phyloP scores from a whole-genome alignment of 192 early-diverging fungal genomes.

The Coemansia sp. region DNA sequence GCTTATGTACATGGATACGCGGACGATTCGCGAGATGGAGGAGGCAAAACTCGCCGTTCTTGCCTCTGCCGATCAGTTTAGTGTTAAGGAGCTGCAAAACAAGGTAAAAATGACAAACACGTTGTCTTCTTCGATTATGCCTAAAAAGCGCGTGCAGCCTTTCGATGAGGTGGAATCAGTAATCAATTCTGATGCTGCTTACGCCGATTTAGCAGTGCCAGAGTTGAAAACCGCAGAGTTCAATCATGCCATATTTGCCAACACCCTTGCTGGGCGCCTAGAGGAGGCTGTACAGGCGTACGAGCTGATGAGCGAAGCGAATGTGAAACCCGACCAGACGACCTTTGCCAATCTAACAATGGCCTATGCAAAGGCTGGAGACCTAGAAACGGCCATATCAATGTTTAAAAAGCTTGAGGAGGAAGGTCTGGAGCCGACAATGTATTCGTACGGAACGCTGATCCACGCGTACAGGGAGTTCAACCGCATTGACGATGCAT shows the following conservation, averaged over 20 bases:
- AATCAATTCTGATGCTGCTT: neutral
- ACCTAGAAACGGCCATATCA: slow-evolving; percentile 61
- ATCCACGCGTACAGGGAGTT: slow-evolving; percentile 69
- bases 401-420: slow-evolving; percentile 67
- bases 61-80: slow-evolving; percentile 22
- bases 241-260: slow-evolving; percentile 62
- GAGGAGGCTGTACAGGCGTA: slow-evolving; percentile 66
- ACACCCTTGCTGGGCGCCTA: slow-evolving; percentile 63
- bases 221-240: slow-evolving; percentile 44
- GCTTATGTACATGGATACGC: slow-evolving; percentile 47
- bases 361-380: slow-evolving; percentile 68
- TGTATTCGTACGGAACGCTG: slow-evolving; percentile 69
- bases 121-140: neutral
- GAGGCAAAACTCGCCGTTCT: slow-evolving; percentile 39
- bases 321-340: slow-evolving; percentile 65
- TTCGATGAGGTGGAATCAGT: neutral
- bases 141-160: neutral
- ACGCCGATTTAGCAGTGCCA: neutral
- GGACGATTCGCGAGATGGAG: slow-evolving; percentile 45
- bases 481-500: slow-evolving; percentile 66
- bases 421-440: slow-evolving; percentile 58
- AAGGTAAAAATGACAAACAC: slow-evolving; percentile 14
- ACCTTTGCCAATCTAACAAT: slow-evolving; percentile 80
- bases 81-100: slow-evolving; percentile 26
- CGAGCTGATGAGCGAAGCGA: slow-evolving; percentile 61